Evolutionary conservation across 2,329 filamentous ascomycete genomes (phyloP), one percentile per base, ranked within the genome.

Genomic region (Alternaria rosae): DNA sequence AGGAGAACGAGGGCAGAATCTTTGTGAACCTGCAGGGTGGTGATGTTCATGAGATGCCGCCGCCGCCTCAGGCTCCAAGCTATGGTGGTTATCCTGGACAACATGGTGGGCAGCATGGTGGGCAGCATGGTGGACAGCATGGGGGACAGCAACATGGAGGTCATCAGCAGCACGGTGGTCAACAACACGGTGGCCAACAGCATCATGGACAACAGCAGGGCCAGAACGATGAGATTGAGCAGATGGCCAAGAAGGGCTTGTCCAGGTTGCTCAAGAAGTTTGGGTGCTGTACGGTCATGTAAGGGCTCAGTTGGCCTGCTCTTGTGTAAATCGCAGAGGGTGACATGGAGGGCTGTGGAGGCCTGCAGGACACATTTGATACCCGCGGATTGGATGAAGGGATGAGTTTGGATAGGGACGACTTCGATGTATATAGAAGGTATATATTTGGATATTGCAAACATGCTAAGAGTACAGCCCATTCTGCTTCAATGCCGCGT

Each of bases 1-100:
- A 98, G 82, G 90, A 91, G 51, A 98, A 99, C 71, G 91, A 91
- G 9, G 95, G 95, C 1, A 84, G 93, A 15, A 94, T 99, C 43
- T 97, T 92, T 76, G 88, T 98, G 64, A 91, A 97, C 76, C 83
- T 98, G 66, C 88, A 90, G 69, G 93, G 93, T 57, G 91, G 89
- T 81, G 42, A 81, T 80, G 78, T 83, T 41, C 76, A 81, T 45
- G 54, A 66, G 17, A 77, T 75, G 74, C 76, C 77, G 11, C 82
- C 82, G 44, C 77, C 77, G 32, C 77, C 78, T 15, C 69, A 73
- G n/a, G 80, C 82, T 38, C 78, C 76, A 12, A 69, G 72, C 26
- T 75, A 78, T 61, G 76, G 75, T 6, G 70, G 68, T 28, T 78
- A 81, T 51, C 78, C 76, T 52, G 79, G 82, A 57, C 81, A 85